Conservation (phyloP, 1,284 basidiomycete species). For the Sporisorium sorghi region DNA sequence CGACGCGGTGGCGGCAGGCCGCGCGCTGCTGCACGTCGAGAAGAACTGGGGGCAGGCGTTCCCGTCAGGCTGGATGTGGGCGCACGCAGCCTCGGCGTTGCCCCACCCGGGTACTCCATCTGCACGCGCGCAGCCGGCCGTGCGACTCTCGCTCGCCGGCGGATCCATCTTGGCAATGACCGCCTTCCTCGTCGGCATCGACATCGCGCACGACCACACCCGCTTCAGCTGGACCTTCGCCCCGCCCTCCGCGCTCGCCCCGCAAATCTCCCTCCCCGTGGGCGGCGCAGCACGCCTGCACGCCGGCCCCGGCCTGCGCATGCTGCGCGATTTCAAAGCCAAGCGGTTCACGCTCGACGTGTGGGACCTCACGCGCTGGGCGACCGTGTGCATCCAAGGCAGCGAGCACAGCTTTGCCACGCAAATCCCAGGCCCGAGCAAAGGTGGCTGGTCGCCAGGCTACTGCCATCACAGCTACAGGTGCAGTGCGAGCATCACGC, state of each 20-base stretch:
- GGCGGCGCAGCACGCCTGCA: background rate
- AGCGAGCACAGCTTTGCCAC: slow-evolving; percentile 29
- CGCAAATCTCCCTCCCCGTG: slow-evolving; percentile 6
- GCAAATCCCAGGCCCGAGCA: slow-evolving; percentile 32
- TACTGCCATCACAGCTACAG: slow-evolving; percentile 52
- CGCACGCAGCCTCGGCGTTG: slow-evolving; percentile 23
- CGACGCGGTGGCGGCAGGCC: slow-evolving; percentile 29
- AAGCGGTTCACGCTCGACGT: slow-evolving; percentile 30
- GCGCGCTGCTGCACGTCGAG: slow-evolving; percentile 30
- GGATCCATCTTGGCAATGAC: slow-evolving; percentile 35
- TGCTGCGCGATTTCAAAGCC: slow-evolving; percentile 21
- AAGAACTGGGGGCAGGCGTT: slow-evolving; percentile 51
- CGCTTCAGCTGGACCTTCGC: slow-evolving; percentile 42
- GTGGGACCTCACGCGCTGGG: slow-evolving; percentile 30
- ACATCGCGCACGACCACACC: slow-evolving; percentile 10
- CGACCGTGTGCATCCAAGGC: slow-evolving; percentile 19
- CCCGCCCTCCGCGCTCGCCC: slow-evolving; percentile 36
- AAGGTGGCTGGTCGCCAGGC: slow-evolving; percentile 27
- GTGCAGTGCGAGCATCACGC: slow-evolving; percentile 15
- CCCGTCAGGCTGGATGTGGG: slow-evolving; percentile 47
- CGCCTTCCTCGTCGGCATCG: slow-evolving; percentile 37
- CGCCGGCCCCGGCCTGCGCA: slow-evolving; percentile 21
- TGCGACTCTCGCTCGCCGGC: slow-evolving; percentile 24
- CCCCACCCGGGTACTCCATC: slow-evolving; percentile 9
- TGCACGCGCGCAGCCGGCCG: background rate